phyloP scores from a whole-genome alignment of 2,329 filamentous ascomycete species.

The Arthroderma uncinatum region DNA sequence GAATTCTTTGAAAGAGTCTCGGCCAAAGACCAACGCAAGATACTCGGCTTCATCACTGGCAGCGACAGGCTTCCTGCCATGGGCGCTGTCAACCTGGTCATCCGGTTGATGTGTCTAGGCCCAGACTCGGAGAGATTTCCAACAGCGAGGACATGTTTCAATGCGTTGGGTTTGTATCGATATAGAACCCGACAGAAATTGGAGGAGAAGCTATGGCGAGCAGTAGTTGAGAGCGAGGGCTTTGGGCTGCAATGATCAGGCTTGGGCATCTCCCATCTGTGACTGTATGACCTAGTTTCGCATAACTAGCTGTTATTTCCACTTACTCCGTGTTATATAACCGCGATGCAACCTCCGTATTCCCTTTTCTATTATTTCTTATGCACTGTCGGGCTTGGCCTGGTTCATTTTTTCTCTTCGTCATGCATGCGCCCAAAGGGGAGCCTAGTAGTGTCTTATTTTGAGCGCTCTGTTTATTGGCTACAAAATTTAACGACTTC shows the following conservation, averaged over 20 bases:
- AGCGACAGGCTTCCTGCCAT: constrained; percentile 84
- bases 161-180: constrained; percentile 64
- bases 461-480: no score
- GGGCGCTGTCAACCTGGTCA: constrained; percentile 66
- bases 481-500: no score
- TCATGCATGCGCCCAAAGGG: no score
- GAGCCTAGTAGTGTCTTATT: no score
- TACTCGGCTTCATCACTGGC: constrained; percentile 79
- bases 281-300: background rate
- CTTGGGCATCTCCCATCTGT: background rate
- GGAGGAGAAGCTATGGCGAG: constrained; percentile 65
- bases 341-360: background rate
- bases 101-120: constrained; percentile 65
- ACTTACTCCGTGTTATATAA: background rate
- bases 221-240: constrained; percentile 80
- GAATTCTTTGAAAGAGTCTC: constrained; percentile 58
- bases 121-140: constrained; percentile 66
- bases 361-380: background rate
- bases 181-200: constrained; percentile 58
- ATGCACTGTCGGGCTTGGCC: no score
- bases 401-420: background rate
- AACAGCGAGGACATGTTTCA: constrained; percentile 84
- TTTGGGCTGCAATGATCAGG: constrained; percentile 69
- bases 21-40: constrained; percentile 59
- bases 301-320: background rate